Percentiles rank a stretch among this genome's conserved stretches.
Conservation (phyloP, 305 asterid genomes). For the Stenogyne calaminthoides region DNA sequence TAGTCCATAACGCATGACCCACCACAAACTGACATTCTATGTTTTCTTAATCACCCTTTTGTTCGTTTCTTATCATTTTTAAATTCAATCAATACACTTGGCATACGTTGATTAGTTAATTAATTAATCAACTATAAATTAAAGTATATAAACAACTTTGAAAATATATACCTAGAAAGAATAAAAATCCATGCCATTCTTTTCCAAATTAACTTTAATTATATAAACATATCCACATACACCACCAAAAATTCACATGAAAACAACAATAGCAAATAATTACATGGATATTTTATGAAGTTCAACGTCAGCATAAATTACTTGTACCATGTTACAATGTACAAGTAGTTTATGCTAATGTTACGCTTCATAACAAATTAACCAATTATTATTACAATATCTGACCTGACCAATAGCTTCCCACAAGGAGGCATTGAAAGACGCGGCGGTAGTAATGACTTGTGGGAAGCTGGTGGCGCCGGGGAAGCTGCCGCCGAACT, state of each 20-base stretch:
- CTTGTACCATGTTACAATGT: too few species aligned
- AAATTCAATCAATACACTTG: background rate
- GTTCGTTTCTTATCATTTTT: background rate
- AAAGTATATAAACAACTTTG: too few species aligned
- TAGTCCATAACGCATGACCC: constrained; percentile 24
- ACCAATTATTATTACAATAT: background rate
- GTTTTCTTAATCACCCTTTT: background rate
- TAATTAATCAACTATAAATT: background rate
- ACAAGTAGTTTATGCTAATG: too few species aligned
- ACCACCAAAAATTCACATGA: background rate
- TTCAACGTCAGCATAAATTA: too few species aligned
- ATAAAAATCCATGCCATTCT: background rate
- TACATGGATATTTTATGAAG: too few species aligned
- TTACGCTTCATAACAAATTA: too few species aligned
- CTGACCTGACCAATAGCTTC: constrained; percentile 80
- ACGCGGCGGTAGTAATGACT: constrained; percentile 80
- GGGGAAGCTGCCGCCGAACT: constrained; percentile 64
- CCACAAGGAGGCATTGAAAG: constrained; percentile 76
- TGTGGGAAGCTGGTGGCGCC: constrained; percentile 92
- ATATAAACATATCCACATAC: background rate
- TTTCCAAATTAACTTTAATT: background rate
- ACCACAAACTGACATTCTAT: constrained; percentile 6
- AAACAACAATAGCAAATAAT: too few species aligned
- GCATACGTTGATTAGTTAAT: background rate
- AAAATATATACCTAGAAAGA: too few species aligned